Conservation (phyloP, 1,284 basidiomycete genomes). For the Leccinum angustisporum region DNA sequence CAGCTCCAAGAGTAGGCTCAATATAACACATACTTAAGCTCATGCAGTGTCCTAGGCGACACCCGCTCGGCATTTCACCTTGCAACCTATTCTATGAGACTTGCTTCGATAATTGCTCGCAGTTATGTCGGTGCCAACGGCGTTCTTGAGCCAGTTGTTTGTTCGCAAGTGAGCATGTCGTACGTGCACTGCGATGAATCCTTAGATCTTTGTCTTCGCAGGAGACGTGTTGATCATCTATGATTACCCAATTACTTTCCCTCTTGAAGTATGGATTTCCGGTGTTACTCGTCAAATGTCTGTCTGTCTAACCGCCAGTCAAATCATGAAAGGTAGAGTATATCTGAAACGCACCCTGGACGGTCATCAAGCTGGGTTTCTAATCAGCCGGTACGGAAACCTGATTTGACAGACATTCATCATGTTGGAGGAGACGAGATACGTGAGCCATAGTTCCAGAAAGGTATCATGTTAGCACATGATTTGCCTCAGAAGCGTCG, state of each 20-base stretch:
- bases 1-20: not conserved
- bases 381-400: constrained; percentile 7
- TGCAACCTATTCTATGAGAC: not conserved
- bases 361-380: constrained; percentile 5
- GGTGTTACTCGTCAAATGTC: not conserved
- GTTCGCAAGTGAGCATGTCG: not conserved
- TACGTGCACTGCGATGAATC: not conserved
- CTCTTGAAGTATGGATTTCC: constrained; percentile 7
- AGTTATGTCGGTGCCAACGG: not conserved
- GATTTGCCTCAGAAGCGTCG: not conserved
- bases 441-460: constrained; percentile 1
- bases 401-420: constrained; percentile 13
- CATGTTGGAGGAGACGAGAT: constrained; percentile 8
- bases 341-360: constrained; percentile 4
- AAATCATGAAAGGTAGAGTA: constrained; percentile 9
- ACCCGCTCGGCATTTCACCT: not conserved
- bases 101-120: not conserved
- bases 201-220: not conserved
- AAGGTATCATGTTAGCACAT: constrained; percentile 5
- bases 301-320: not conserved
- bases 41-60: not conserved
- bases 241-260: constrained; percentile 14
- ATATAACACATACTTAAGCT: not conserved
- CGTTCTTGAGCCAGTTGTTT: not conserved
- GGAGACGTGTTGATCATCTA: constrained; percentile 2